These are phyloP conservation scores for Rhizopus sp. DNA, from an alignment of 371 early-diverging fungal genomes.

Conservation along the genomic window DNA sequence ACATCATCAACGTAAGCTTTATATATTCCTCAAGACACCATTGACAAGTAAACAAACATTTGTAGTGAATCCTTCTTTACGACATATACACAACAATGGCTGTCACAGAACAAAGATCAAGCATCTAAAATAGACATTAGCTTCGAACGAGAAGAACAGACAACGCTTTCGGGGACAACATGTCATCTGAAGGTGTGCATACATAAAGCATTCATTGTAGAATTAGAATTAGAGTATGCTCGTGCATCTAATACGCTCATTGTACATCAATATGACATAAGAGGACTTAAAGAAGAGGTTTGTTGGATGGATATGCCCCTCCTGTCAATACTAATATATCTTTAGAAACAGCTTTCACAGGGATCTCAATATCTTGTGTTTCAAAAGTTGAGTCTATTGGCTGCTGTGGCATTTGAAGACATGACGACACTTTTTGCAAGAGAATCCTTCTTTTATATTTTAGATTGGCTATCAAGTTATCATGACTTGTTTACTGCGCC, in stretches of 20 bases:
- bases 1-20: slow-evolving; percentile 18
- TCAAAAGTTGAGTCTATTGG: slow-evolving; percentile 39
- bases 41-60: not conserved
- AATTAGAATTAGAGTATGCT: slow-evolving; percentile 36
- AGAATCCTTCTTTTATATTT: slow-evolving; percentile 32
- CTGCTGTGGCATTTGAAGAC: slow-evolving; percentile 40
- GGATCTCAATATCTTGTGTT: slow-evolving; percentile 41
- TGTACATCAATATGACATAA: slow-evolving; percentile 42
- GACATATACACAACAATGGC: slow-evolving; percentile 31
- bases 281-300: slow-evolving; percentile 44
- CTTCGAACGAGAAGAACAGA: slow-evolving; percentile 24
- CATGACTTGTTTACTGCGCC: slow-evolving; percentile 40
- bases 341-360: slow-evolving; percentile 23
- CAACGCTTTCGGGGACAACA: slow-evolving; percentile 34
- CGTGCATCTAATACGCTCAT: slow-evolving; percentile 28
- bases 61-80: slow-evolving; percentile 30
- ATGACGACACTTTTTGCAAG: slow-evolving; percentile 35
- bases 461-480: slow-evolving; percentile 49
- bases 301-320: not conserved
- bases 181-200: slow-evolving; percentile 38
- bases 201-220: slow-evolving; percentile 32
- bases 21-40: not conserved
- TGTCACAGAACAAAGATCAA: slow-evolving; percentile 27
- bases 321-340: not conserved
- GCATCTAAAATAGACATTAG: slow-evolving; percentile 17